phyloP scores from a whole-genome alignment of 108 stramenopile species.

The Skeletonema tropicum region DNA sequence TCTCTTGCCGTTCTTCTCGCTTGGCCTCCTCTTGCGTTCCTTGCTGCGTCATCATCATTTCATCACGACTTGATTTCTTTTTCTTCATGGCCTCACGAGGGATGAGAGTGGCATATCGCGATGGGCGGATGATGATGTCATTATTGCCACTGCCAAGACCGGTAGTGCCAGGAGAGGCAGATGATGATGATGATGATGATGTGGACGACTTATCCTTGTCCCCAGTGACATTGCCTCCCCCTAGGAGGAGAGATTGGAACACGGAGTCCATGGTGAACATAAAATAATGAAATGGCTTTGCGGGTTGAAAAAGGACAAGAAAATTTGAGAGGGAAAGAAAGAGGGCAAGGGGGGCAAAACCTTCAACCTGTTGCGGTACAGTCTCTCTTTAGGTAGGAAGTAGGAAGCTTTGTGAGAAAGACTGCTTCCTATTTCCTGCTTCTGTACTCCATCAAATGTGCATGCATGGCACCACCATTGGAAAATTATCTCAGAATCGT shows the following conservation, averaged over 20 bases:
- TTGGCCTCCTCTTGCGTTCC: not conserved
- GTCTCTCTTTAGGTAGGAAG: no score
- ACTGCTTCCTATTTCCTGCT: no score
- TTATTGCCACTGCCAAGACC: not conserved
- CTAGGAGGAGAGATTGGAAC: conserved; percentile 34
- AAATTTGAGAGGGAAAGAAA: no score
- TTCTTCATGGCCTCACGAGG: conserved; percentile 31
- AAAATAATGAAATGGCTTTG: no score
- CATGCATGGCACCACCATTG: no score
- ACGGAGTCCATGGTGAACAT: conserved; percentile 25
- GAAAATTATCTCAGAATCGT: no score
- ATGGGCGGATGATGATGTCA: conserved; percentile 4
- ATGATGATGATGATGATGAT: not conserved
- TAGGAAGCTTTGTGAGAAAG: no score
- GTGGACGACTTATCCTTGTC: conserved; percentile 4
- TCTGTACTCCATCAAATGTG: no score
- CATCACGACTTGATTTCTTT: not conserved
- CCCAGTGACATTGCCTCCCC: not conserved
- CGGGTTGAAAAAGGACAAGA: no score
- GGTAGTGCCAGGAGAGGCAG: not conserved
- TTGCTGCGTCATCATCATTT: not conserved
- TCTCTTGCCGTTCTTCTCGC: not conserved
- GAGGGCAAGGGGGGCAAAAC: no score
- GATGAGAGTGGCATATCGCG: conserved; percentile 23
- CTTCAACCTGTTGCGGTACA: no score